Evolutionary conservation across 768 basidiomycete genomes (phyloP).

Genomic region (Termitomyces sp.): DNA sequence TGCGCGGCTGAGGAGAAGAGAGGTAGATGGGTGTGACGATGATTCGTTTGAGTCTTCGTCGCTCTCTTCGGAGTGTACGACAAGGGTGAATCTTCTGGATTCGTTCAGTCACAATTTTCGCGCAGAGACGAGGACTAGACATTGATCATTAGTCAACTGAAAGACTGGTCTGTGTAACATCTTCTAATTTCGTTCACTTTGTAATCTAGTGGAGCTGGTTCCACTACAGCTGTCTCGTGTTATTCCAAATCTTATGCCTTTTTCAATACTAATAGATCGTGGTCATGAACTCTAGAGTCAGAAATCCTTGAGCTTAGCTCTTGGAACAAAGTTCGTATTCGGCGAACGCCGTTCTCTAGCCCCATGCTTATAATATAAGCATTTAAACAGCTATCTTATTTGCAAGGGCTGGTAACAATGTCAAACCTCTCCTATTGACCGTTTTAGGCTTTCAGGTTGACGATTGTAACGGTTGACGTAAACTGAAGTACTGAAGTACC

Average conservation of each 20-base stretch:
- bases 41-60: neutral
- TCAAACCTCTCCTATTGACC: neutral
- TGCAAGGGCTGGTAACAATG: no score
- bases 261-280: neutral
- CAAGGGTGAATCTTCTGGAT: neutral
- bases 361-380: no score
- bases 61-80: neutral
- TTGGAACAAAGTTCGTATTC: neutral
- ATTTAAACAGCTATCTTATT: no score
- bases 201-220: neutral
- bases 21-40: constrained; percentile 1
- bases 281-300: neutral
- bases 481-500: neutral
- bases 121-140: neutral
- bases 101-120: neutral
- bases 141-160: neutral
- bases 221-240: neutral
- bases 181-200: neutral
- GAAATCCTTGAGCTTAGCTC: no score
- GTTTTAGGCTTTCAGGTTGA: neutral
- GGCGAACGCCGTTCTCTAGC: no score
- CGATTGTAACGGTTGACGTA: neutral
- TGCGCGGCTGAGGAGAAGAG: constrained; percentile 4
- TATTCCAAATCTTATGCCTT: neutral
- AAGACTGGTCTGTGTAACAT: neutral